These are phyloP conservation scores for Cubamyces lactineus DNA, from an alignment of 768 basidiomycete species.

Conservation along the genomic window DNA sequence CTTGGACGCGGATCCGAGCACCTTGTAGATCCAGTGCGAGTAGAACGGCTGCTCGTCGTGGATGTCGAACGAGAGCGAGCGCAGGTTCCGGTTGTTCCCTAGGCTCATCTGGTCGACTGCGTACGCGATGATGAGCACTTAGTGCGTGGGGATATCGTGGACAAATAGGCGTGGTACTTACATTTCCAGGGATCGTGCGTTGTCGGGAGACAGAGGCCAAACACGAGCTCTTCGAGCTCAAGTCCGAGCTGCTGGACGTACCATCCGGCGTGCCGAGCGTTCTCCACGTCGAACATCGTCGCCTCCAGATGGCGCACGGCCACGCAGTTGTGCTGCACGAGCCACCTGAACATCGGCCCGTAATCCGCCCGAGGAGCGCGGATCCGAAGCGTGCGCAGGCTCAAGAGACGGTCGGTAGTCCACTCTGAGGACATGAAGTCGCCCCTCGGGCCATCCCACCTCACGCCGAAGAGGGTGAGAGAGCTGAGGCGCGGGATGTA, in stretches of 20 bases:
- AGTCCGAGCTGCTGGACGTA: neutral
- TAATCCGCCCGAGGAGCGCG: conserved; percentile 11
- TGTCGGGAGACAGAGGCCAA: neutral
- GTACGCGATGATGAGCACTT: neutral
- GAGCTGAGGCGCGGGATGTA: neutral
- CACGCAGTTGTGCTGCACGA: neutral
- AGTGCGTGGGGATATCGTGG: neutral
- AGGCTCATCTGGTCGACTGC: conserved; percentile 1
- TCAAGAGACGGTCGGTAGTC: neutral
- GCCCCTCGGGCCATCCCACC: neutral
- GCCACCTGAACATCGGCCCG: conserved; percentile 6
- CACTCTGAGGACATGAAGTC: neutral
- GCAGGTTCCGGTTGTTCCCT: neutral
- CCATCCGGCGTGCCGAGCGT: neutral
- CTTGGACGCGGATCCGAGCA: conserved; percentile 2
- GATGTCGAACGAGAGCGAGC: conserved; percentile 8
- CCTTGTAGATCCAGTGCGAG: conserved; percentile 1
- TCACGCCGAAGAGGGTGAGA: conserved; percentile 8
- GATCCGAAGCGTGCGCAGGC: neutral
- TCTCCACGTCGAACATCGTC: neutral
- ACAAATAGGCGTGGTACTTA: neutral
- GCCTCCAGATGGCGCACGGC: conserved; percentile 2
- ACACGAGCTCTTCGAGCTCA: conserved; percentile 6
- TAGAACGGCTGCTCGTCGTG: conserved; percentile 1
- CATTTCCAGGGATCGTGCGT: neutral